Percentiles rank a stretch among this genome's conserved stretches.
Evolutionary conservation across 2,329 filamentous ascomycete genomes (phyloP).

Genomic region (Epichloe gansuensis): DNA sequence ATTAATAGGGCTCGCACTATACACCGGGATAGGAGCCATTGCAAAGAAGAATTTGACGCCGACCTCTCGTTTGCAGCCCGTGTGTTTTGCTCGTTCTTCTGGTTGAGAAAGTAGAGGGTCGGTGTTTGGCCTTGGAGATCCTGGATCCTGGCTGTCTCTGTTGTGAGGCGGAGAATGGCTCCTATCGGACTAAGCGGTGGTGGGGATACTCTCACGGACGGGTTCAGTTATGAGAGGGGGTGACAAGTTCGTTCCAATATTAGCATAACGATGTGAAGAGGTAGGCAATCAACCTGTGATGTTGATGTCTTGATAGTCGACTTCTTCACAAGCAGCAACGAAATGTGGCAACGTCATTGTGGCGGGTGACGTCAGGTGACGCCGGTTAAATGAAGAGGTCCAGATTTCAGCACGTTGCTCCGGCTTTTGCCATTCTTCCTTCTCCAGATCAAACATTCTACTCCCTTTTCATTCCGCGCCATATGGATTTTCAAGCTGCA

Average conservation of each 20-base stretch:
- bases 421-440: neutral
- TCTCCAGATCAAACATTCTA: too few relatives aligned
- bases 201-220: too few relatives aligned
- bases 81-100: neutral
- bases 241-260: too few relatives aligned
- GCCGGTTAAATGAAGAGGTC: neutral
- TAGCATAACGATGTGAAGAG: too few relatives aligned
- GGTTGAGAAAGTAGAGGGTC: neutral
- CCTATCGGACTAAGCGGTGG: too few relatives aligned
- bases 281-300: too few relatives aligned
- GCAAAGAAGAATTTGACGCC: slow-evolving; percentile 7
- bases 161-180: too few relatives aligned
- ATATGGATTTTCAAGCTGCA: too few relatives aligned
- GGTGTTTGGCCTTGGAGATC: neutral
- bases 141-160: too few relatives aligned
- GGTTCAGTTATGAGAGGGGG: too few relatives aligned
- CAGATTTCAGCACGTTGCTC: neutral
- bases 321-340: neutral
- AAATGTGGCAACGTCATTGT: slow-evolving; percentile 2
- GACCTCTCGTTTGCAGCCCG: neutral
- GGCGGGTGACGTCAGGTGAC: slow-evolving; percentile 6
- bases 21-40: slow-evolving; percentile 51
- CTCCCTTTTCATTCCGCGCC: neutral
- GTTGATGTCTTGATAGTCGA: too few relatives aligned
- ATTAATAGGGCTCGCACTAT: slow-evolving; percentile 45